Evolutionary conservation across 2,329 filamentous ascomycete species (phyloP).

Genomic region (Penicillium sp.): DNA sequence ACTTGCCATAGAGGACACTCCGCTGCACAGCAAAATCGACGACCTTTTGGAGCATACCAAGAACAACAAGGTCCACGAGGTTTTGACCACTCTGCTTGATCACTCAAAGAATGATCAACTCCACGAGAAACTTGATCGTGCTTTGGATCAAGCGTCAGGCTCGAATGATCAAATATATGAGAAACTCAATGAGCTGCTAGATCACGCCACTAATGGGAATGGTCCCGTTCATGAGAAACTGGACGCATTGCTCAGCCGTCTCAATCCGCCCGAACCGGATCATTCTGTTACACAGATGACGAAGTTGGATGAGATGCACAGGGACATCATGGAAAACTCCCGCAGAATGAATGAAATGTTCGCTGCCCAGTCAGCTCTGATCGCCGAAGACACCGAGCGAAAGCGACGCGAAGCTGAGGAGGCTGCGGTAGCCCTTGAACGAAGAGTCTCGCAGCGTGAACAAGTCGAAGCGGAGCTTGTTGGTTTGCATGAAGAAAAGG

Average conservation of each 20-base stretch:
- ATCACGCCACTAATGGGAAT: slow-evolving; percentile 29
- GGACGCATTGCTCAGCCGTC: slow-evolving; percentile 52
- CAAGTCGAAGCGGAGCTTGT: slow-evolving; percentile 54
- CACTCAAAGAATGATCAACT: slow-evolving; percentile 52
- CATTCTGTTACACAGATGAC: slow-evolving; percentile 73
- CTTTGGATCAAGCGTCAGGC: slow-evolving; percentile 34
- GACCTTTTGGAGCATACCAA: slow-evolving; percentile 37
- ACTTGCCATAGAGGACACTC: slow-evolving; percentile 55
- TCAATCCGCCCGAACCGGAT: slow-evolving; percentile 53
- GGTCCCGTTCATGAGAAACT: slow-evolving; percentile 34
- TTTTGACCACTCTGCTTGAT: slow-evolving; percentile 49
- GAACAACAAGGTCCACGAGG: slow-evolving; percentile 58
- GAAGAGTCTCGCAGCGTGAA: slow-evolving; percentile 65
- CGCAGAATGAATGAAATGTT: slow-evolving; percentile 76
- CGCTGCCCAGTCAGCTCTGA: slow-evolving; percentile 35
- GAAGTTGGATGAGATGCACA: slow-evolving; percentile 82
- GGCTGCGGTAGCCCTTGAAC: slow-evolving; percentile 75
- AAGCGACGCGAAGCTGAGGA: slow-evolving; percentile 78
- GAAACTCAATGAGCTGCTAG: slow-evolving; percentile 50
- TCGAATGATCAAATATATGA: slow-evolving; percentile 51
- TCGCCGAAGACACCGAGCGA: slow-evolving; percentile 75
- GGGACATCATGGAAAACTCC: slow-evolving; percentile 80
- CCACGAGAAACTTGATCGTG: slow-evolving; percentile 57
- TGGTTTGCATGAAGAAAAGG: slow-evolving; percentile 56
- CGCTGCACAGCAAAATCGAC: slow-evolving; percentile 60